These are phyloP conservation scores for Diplodia intermedia DNA, from an alignment of 2,329 filamentous ascomycete species.

Conservation along the genomic window DNA sequence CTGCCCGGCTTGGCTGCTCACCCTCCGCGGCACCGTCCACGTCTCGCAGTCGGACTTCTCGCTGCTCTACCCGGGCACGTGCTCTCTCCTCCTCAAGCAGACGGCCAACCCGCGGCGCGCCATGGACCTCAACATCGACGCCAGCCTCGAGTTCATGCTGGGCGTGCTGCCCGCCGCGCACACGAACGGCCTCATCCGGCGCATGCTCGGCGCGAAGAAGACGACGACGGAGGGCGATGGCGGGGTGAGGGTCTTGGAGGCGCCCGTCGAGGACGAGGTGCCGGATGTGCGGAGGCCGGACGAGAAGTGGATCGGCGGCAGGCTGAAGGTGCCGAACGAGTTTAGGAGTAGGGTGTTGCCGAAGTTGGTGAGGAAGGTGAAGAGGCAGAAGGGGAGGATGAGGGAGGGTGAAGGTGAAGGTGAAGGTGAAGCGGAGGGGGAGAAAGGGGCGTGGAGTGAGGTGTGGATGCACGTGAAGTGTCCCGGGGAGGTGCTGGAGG, in stretches of 20 bases:
- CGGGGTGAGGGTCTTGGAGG: slow-evolving; percentile 57
- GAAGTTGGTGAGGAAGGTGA: slow-evolving; percentile 52
- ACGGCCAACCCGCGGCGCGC: slow-evolving; percentile 69
- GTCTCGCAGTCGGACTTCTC: slow-evolving; percentile 72
- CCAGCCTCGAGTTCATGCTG: slow-evolving; percentile 67
- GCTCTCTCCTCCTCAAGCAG: slow-evolving; percentile 66
- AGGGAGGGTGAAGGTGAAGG: background rate
- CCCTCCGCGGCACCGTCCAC: slow-evolving; percentile 66
- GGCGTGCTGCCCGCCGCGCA: slow-evolving; percentile 58
- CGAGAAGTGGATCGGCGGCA: slow-evolving; percentile 64
- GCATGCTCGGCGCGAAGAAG: background rate
- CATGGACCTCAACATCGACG: slow-evolving; percentile 68
- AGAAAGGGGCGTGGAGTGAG: slow-evolving; percentile 58
- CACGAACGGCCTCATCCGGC: slow-evolving; percentile 46
- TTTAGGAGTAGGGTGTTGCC: slow-evolving; percentile 58
- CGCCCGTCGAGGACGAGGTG: slow-evolving; percentile 54
- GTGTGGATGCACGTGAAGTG: slow-evolving; percentile 62
- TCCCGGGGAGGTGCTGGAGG: slow-evolving; percentile 41
- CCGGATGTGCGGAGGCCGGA: slow-evolving; percentile 62
- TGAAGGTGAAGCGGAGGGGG: slow-evolving; percentile 40
- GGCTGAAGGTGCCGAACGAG: slow-evolving; percentile 66
- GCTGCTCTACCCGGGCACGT: slow-evolving; percentile 66
- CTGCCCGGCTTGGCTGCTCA: slow-evolving; percentile 55
- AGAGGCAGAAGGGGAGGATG: slow-evolving; percentile 45
- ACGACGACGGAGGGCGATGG: background rate